Percentiles rank a stretch among this genome's conserved stretches.
Conservation (phyloP, 208 protist species). For the Acanthamoeba royreba region DNA sequence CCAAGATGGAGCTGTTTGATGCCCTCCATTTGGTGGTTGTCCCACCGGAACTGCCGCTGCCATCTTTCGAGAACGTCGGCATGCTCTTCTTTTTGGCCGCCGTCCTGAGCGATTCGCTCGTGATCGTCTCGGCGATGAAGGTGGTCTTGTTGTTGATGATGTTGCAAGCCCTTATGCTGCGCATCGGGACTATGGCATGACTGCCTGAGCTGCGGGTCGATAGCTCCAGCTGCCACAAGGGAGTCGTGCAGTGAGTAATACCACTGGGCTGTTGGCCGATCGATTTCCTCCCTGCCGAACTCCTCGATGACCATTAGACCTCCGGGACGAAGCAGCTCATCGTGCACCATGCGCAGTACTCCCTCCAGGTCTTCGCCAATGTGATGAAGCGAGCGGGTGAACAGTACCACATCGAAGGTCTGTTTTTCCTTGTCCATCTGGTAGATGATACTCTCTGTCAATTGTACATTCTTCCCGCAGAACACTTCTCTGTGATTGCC, state of each 20-base stretch:
- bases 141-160: background rate
- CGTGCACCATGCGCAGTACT: background rate
- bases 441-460: background rate
- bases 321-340: background rate
- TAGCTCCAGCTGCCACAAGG: background rate
- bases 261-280: background rate
- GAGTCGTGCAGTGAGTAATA: slow-evolving; percentile 5
- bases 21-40: background rate
- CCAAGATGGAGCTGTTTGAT: background rate
- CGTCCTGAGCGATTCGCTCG: background rate
- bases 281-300: background rate
- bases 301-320: background rate
- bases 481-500: background rate
- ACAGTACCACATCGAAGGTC: background rate
- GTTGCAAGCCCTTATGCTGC: background rate
- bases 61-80: background rate
- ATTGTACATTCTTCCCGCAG: background rate
- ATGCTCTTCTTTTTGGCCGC: background rate
- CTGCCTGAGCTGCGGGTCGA: background rate
- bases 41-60: background rate
- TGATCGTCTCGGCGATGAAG: background rate
- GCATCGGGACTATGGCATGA: background rate
- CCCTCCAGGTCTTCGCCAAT: background rate
- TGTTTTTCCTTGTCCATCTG: background rate
- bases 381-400: background rate